These are phyloP conservation scores for Wickerhamiella dianesei DNA, from an alignment of 805 yeast genomes.

Conservation along the genomic window DNA sequence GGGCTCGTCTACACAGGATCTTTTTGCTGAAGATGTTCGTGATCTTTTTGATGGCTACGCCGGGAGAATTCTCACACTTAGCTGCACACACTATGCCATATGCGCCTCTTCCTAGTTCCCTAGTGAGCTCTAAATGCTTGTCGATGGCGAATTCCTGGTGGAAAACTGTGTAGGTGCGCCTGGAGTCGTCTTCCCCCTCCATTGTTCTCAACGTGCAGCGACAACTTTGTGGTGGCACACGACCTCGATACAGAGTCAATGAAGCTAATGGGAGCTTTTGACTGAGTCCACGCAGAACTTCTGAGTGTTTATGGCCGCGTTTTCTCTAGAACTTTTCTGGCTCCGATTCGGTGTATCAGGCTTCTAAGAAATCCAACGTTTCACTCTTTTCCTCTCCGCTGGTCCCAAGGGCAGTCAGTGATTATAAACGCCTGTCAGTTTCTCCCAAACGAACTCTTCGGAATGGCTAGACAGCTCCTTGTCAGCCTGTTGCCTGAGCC, in stretches of 20 bases:
- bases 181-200: constrained; percentile 8
- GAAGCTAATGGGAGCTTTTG: not conserved
- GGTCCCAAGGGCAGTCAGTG: not conserved
- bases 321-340: not conserved
- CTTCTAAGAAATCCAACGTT: not conserved
- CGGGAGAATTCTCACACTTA: constrained; percentile 47
- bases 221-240: too few relatives aligned
- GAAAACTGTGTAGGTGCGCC: constrained; percentile 46
- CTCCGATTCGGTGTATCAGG: not conserved
- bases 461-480: not conserved
- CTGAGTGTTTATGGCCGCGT: too few relatives aligned
- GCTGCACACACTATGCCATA: constrained; percentile 97
- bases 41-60: constrained; percentile 90
- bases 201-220: too few relatives aligned
- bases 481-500: too few relatives aligned
- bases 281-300: not conserved
- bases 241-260: not conserved
- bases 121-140: constrained; percentile 71
- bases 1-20: constrained; percentile 79
- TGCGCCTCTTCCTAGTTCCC: constrained; percentile 96
- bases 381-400: not conserved
- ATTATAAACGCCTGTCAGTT: not conserved
- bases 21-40: constrained; percentile 88
- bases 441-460: not conserved
- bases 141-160: constrained; percentile 91